Evolutionary conservation across 495 filamentous ascomycete genomes (phyloP).

Genomic region (Penicillium coffeae): DNA sequence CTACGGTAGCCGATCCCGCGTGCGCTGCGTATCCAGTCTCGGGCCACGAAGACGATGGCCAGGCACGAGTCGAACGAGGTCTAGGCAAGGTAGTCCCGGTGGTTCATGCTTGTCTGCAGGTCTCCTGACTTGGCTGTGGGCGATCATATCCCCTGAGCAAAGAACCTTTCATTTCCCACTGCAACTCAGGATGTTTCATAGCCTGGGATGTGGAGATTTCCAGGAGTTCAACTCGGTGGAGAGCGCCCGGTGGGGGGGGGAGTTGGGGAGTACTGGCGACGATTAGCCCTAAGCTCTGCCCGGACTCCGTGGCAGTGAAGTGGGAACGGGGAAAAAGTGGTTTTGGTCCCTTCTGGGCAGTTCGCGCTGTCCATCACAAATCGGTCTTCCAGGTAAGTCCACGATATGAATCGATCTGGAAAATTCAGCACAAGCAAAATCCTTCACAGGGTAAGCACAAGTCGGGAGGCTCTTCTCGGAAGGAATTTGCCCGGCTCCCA

Average conservation of each 20-base stretch:
- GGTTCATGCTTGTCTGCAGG: too few relatives aligned
- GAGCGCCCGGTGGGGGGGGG: not conserved
- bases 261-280: too few relatives aligned
- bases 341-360: not conserved
- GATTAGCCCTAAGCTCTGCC: conserved; percentile 10
- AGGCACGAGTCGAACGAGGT: too few relatives aligned
- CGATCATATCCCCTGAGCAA: not conserved
- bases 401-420: too few relatives aligned
- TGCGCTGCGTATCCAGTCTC: not conserved
- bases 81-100: too few relatives aligned
- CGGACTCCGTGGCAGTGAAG: conserved; percentile 5
- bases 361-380: not conserved
- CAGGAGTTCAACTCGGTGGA: conserved; percentile 12
- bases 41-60: not conserved
- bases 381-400: too few relatives aligned
- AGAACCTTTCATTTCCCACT: conserved; percentile 16
- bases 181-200: conserved; percentile 17
- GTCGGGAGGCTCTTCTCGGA: not conserved
- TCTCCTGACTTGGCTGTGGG: not conserved
- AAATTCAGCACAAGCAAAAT: too few relatives aligned
- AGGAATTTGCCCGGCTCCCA: not conserved
- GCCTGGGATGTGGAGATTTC: conserved; percentile 18
- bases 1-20: not conserved
- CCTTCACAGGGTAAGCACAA: too few relatives aligned
- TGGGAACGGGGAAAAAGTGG: too few relatives aligned